Evolutionary conservation across 345 rosid species (phyloP).

Genomic region (Melaleuca alternifolia): DNA sequence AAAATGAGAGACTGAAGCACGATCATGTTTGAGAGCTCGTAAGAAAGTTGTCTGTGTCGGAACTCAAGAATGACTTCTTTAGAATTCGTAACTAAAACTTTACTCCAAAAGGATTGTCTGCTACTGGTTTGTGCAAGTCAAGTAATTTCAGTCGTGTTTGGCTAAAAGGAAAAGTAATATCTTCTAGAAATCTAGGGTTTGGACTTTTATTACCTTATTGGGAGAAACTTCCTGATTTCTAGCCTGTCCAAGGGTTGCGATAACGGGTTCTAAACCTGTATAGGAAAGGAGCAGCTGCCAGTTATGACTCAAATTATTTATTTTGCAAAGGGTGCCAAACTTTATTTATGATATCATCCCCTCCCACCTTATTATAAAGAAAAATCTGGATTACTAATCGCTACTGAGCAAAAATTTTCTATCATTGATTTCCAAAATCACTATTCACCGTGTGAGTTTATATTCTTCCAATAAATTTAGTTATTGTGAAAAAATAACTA

Average conservation of each 20-base stretch:
- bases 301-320: neutral
- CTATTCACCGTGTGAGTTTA: neutral
- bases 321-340: neutral
- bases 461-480: too few relatives aligned
- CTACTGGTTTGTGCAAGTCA: too few relatives aligned
- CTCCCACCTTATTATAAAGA: neutral
- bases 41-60: too few relatives aligned
- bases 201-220: neutral
- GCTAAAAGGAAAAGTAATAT: neutral
- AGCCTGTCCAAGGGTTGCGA: neutral
- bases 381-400: neutral
- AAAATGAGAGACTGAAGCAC: conserved; percentile 16
- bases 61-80: too few relatives aligned
- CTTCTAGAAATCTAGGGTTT: neutral
- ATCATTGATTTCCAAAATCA: neutral
- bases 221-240: neutral
- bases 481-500: too few relatives aligned
- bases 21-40: neutral
- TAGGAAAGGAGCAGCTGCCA: accelerated
- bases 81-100: too few relatives aligned
- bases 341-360: neutral
- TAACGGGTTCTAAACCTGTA: neutral
- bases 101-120: too few relatives aligned
- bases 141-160: neutral
- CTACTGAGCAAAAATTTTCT: neutral